Percentiles rank a stretch among this genome's conserved stretches.
phyloP scores from a whole-genome alignment of 495 filamentous ascomycete species.

The Evernia prunastri region DNA sequence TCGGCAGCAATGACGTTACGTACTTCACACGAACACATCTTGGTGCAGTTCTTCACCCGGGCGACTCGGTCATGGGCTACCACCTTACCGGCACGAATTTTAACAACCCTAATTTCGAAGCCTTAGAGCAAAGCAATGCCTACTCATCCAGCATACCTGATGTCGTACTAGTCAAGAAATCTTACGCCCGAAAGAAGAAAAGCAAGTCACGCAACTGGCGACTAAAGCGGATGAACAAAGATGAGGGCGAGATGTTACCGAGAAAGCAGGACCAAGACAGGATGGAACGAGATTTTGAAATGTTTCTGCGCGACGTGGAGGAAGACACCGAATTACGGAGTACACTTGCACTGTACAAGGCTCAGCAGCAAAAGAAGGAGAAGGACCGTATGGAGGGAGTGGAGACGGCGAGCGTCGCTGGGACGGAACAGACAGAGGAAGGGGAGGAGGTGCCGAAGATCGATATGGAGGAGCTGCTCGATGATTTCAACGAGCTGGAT shows the following conservation, averaged over 20 bases:
- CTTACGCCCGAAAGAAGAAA: slow-evolving; percentile 81
- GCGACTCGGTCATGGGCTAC: slow-evolving; percentile 90
- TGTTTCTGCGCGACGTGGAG: slow-evolving; percentile 95
- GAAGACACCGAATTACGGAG: slow-evolving; percentile 83
- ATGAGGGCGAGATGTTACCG: slow-evolving; percentile 73
- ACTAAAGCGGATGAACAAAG: slow-evolving; percentile 84
- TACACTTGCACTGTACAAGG: slow-evolving; percentile 82
- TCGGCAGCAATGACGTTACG: slow-evolving; percentile 78
- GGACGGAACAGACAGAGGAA: slow-evolving; percentile 56
- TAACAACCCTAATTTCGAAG: slow-evolving; percentile 80
- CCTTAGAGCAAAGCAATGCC: slow-evolving; percentile 60
- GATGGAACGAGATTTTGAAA: slow-evolving; percentile 87
- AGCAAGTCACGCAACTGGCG: slow-evolving; percentile 81
- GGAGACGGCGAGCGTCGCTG: slow-evolving; percentile 57
- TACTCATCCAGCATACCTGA: slow-evolving; percentile 78
- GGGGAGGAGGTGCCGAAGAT: slow-evolving; percentile 63
- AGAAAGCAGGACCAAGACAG: slow-evolving; percentile 75
- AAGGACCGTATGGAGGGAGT: slow-evolving; percentile 39
- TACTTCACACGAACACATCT: slow-evolving; percentile 89
- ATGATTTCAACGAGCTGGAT: slow-evolving; percentile 80
- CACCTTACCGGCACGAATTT: slow-evolving; percentile 80
- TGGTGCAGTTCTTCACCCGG: slow-evolving; percentile 76
- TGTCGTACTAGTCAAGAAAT: slow-evolving; percentile 92
- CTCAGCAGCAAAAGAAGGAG: slow-evolving; percentile 38
- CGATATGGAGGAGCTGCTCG: slow-evolving; percentile 75